phyloP scores from a whole-genome alignment of 805 yeast species.

The Candida chauliodis region DNA sequence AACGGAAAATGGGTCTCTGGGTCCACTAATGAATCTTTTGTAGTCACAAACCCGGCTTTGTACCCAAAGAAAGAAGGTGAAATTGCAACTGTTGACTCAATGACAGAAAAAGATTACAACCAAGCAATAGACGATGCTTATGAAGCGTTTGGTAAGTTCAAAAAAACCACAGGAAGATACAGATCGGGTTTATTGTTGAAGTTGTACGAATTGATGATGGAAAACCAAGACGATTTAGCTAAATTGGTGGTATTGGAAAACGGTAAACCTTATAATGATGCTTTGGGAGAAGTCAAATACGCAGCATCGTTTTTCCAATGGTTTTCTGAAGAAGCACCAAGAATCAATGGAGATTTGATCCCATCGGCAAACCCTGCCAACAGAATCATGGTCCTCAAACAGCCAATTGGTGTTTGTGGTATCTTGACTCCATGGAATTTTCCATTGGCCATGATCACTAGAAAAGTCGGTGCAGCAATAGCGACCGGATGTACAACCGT shows the following conservation, averaged over 20 bases:
- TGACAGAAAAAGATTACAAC: conserved; percentile 43
- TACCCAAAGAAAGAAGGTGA: conserved; percentile 31
- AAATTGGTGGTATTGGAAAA: conserved; percentile 62
- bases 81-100: conserved; percentile 53
- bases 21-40: conserved; percentile 44
- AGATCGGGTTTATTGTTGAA: conserved; percentile 51
- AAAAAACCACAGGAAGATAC: conserved; percentile 51
- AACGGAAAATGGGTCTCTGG: conserved; percentile 71
- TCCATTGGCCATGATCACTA: conserved; percentile 74
- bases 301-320: conserved; percentile 82
- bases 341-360: conserved; percentile 63
- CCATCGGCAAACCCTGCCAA: conserved; percentile 47
- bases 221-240: conserved; percentile 64
- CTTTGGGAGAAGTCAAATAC: conserved; percentile 65
- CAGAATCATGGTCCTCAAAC: conserved; percentile 57
- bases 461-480: conserved; percentile 71
- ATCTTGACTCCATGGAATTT: conserved; percentile 83
- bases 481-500: conserved; percentile 81
- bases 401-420: conserved; percentile 82
- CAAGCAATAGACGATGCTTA: conserved; percentile 56
- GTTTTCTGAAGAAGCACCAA: conserved; percentile 82
- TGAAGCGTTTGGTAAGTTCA: conserved; percentile 50
- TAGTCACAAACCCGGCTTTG: conserved; percentile 75
- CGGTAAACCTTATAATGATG: conserved; percentile 70
- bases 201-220: conserved; percentile 51